Conservation (phyloP, 768 basidiomycete genomes). For the Amanita exitialis region DNA sequence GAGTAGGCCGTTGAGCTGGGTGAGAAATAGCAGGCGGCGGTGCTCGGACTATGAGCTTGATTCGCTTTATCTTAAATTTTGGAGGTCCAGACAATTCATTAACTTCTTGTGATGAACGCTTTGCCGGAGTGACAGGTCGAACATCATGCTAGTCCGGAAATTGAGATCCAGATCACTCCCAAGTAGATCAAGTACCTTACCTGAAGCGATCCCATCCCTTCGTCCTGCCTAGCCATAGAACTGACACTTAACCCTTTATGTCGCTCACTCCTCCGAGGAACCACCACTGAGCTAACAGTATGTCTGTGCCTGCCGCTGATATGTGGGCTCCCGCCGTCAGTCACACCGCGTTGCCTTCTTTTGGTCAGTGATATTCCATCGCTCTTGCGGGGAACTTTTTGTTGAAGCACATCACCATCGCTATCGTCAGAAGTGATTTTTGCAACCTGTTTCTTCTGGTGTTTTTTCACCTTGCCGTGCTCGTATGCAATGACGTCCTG, state of each 20-base stretch:
- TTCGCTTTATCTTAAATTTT: conserved; percentile 43
- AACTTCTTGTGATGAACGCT: neutral
- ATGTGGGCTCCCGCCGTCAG: neutral
- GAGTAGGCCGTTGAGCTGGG: conserved; percentile 56
- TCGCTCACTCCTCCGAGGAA: conserved; percentile 10
- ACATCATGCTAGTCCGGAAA: neutral
- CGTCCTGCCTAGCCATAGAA: neutral
- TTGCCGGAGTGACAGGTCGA: neutral
- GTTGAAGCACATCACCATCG: neutral
- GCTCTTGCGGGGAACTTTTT: neutral
- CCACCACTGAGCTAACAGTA: neutral
- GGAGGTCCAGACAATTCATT: conserved; percentile 4
- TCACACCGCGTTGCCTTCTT: neutral
- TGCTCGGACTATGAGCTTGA: conserved; percentile 56
- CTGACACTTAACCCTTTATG: conserved; percentile 6
- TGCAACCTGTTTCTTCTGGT: conserved; percentile 17
- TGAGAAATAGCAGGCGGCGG: conserved; percentile 54
- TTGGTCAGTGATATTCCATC: neutral
- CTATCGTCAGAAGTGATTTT: conserved; percentile 5
- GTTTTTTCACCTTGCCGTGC: conserved; percentile 14
- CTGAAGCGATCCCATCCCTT: neutral
- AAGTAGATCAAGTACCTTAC: neutral
- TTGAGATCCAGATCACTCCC: neutral
- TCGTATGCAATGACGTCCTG: conserved; percentile 19
- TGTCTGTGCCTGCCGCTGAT: neutral